Evolutionary conservation across 2,329 filamentous ascomycete species (phyloP), one percentile per base, ranked within the genome.

Genomic region (Aspergillus novoparasiticus): DNA sequence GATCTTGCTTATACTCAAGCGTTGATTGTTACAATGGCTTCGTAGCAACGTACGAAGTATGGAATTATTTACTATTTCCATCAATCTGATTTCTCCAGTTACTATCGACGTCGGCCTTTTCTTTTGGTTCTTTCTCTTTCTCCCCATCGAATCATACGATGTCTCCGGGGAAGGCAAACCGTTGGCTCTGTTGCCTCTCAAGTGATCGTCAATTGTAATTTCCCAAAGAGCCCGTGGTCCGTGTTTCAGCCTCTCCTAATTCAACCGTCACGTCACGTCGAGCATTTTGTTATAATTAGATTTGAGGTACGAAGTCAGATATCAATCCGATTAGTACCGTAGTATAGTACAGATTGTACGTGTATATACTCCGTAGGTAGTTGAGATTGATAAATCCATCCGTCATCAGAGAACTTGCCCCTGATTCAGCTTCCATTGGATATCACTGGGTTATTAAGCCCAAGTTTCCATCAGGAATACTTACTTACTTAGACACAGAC

Each of bases 191-290:
- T 11, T 50, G 46, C 46, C 46, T 50, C 12, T 30, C 46, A 16
- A 50, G 46, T 6, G 46, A 50, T 50, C 46, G 46, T 63, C 36
- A 28, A 21, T 60, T 23, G 50, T 39, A 61, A 66, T 68, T 62
- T 66, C 46, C 64, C 65, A 50, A 59, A 53, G 59, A 67, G 60
- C 62, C 59, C 58, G 32, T 69, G 65, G 66, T 68, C 66, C 59
- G 65, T 68, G 68, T 68, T 67, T 64, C 62, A 66, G 55, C 56
- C 12, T 55, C 45, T 41, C 51, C 41, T 43, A 43, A 21, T 57
- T 19, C 28, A 32, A 57, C 36, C 48, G 43, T 57, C 30, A 34
- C 10, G 10, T 21, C n/a, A 46, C n/a, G n/a, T 11, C n/a, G 16
- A 12, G 45, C 21, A 23, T 21, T 21, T 12, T 12, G 23, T 48